Evolutionary conservation across 768 basidiomycete genomes (phyloP), one percentile per base, ranked within the genome.

Genomic region (Lentinula detonsa): DNA sequence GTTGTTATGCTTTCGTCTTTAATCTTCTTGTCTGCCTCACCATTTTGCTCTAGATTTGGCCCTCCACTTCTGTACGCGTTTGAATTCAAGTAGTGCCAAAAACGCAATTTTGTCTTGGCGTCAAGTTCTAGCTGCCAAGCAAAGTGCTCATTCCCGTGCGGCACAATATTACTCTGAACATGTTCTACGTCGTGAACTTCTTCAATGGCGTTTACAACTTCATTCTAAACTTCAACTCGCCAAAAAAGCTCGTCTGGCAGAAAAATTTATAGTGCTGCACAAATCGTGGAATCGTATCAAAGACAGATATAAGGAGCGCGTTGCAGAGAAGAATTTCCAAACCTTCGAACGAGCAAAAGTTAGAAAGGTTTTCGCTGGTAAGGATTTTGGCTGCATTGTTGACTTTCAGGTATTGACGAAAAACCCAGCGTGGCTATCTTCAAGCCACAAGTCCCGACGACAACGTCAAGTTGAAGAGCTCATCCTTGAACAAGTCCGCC

Each of bases 141-240:
- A 75, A 60, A 84, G 82, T 60, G 76, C 81, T 3, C 67, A 72
- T 13, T 60, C 72, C 0, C 79, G 81, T 53, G 86, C 86, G 13
- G 70, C 76, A 10, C 79, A 81, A 57, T 83, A 81, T 66, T 74
- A 85, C 65, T 70, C 75, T 13, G 65, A 67, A 1, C 76, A 75
- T 60, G 62, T 84, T 7, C 69, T 71, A 8, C 78, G 73, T 58
- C 75, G 70, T 56, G 68, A 72, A 59, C 73, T 88, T 13, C 67
- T 81, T 5, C 66, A 62, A 16, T 91, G 90, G 90, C 80, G 85
- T 18, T 66, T 83, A 18, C 73, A 74, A 42, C 72, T 88, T 55
- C 79, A 84, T 16, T 70, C 74, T 15, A 78, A 79, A 59, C 63
- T 84, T 43, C 81, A 81, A 63, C 65, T 78, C 65, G 69, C 76